phyloP scores from a whole-genome alignment of 768 basidiomycete species.

The Tulasnella sp. region DNA sequence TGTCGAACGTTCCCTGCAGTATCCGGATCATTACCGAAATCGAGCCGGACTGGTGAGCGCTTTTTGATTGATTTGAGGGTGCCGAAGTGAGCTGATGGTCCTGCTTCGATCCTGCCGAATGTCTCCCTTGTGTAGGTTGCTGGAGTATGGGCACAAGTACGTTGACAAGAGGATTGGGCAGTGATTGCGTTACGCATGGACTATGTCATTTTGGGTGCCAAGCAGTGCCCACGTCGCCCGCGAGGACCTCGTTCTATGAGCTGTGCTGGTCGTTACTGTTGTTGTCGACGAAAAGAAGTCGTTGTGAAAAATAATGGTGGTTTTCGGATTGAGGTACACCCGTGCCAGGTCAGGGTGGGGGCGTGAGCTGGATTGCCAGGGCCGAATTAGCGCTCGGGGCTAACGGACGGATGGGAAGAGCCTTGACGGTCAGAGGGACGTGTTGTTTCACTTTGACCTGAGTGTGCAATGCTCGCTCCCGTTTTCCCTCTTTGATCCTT shows the following conservation, averaged over 20 bases:
- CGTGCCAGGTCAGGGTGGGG: not conserved
- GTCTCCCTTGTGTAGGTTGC: conserved; percentile 38
- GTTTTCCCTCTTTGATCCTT: not conserved
- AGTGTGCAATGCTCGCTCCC: not conserved
- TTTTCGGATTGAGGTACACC: not conserved
- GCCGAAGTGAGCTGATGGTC: conserved; percentile 1
- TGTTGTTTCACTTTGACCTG: conserved; percentile 9
- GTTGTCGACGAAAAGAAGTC: not conserved
- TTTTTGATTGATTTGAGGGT: conserved; percentile 3
- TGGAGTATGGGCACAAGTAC: conserved; percentile 51
- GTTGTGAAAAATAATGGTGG: no score
- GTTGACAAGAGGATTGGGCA: conserved; percentile 34
- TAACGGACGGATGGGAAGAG: not conserved
- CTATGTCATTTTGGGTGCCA: not conserved
- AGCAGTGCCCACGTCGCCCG: not conserved
- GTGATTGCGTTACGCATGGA: not conserved
- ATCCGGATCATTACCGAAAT: conserved; percentile 92
- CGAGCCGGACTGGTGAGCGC: conserved; percentile 81
- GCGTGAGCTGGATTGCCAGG: not conserved
- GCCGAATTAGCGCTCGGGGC: not conserved
- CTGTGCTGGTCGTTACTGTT: not conserved
- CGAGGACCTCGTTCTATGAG: not conserved
- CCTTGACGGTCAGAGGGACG: not conserved
- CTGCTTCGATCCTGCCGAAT: not conserved
- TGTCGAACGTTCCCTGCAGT: conserved; percentile 42